Percentiles rank a stretch among this genome's conserved stretches.
Conservation (phyloP, 2,329 filamentous ascomycete species). For the Monosporascus cannonballus region DNA sequence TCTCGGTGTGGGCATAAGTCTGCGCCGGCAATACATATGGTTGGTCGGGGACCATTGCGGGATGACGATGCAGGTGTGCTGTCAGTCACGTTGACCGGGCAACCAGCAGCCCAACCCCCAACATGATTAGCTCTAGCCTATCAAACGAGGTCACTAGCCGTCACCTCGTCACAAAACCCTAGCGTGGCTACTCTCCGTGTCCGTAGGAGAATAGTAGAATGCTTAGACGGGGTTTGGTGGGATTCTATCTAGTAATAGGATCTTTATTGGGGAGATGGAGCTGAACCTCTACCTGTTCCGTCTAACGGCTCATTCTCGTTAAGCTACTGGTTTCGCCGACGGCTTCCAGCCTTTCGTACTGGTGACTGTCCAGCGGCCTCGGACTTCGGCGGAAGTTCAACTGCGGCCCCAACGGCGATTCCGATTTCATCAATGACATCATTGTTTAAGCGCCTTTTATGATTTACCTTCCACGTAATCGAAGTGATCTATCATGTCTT, state of each 20-base stretch:
- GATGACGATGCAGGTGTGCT: background rate
- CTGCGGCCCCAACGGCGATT: background rate
- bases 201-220: too few relatives aligned
- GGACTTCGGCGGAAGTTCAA: background rate
- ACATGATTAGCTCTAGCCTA: background rate
- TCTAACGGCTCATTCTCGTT: too few relatives aligned
- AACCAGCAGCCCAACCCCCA: background rate
- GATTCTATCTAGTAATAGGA: too few relatives aligned
- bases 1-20: background rate
- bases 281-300: too few relatives aligned
- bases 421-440: background rate
- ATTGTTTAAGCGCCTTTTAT: background rate
- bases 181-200: too few relatives aligned
- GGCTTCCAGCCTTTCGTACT: too few relatives aligned
- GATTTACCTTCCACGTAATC: too few relatives aligned
- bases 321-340: too few relatives aligned
- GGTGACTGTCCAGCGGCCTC: background rate
- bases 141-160: background rate
- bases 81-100: background rate
- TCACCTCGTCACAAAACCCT: too few relatives aligned
- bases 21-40: background rate
- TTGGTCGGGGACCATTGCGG: background rate
- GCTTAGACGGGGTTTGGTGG: too few relatives aligned
- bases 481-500: conserved; percentile 11
- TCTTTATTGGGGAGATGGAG: too few relatives aligned